phyloP scores from a whole-genome alignment of 2,329 filamentous ascomycete species.

The Aspergillus costaricaensis region DNA sequence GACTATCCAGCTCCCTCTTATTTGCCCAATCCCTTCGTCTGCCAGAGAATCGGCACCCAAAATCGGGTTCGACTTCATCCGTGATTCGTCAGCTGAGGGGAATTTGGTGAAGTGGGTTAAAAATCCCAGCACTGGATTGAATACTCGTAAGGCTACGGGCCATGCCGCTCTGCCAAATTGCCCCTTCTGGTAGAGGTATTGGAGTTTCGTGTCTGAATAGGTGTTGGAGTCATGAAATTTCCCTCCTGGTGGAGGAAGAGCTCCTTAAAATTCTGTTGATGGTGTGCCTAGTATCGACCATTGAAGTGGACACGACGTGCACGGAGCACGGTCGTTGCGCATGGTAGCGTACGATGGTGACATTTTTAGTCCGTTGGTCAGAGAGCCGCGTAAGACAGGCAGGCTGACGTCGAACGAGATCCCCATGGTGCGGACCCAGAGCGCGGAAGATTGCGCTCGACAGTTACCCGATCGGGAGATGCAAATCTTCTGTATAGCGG shows the following conservation, averaged over 20 bases:
- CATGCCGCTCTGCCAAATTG: slow-evolving; percentile 7
- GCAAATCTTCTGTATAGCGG: background rate
- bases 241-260: background rate
- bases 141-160: slow-evolving; percentile 11
- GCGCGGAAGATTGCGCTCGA: slow-evolving; percentile 1
- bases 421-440: slow-evolving; percentile 5
- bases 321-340: slow-evolving; percentile 16
- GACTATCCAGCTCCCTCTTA: background rate
- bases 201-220: background rate
- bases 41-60: background rate
- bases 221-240: background rate
- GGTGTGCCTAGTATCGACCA: slow-evolving; percentile 3
- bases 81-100: slow-evolving; percentile 8
- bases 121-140: background rate
- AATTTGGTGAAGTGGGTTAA: background rate
- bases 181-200: background rate
- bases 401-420: slow-evolving; percentile 14
- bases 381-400: slow-evolving; percentile 27
- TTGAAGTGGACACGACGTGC: slow-evolving; percentile 7
- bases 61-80: background rate
- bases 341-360: slow-evolving; percentile 18
- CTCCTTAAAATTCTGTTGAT: slow-evolving; percentile 4
- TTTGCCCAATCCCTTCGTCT: slow-evolving; percentile 6
- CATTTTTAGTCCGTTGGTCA: slow-evolving; percentile 23
- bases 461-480: slow-evolving; percentile 7